Evolutionary conservation across 1,284 basidiomycete species (phyloP).

Genomic region (Naganishia cerealis): DNA sequence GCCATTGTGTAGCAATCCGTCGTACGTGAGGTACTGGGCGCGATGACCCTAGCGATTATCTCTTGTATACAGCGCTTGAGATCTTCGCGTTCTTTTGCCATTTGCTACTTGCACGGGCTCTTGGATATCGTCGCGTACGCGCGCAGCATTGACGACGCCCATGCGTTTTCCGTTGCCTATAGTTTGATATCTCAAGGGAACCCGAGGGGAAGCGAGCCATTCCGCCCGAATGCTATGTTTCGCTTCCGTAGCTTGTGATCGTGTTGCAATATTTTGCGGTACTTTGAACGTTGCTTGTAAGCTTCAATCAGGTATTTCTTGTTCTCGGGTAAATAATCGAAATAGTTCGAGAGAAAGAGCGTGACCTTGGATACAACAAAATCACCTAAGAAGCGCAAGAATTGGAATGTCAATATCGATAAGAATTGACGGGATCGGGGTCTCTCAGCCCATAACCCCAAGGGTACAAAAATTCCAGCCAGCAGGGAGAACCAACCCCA

Average conservation of each 20-base stretch:
- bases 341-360: conserved; percentile 80
- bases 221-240: conserved; percentile 36
- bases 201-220: conserved; percentile 30
- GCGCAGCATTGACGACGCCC: conserved; percentile 58
- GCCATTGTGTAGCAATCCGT: no score
- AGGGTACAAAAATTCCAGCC: no score
- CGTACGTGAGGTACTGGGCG: neutral
- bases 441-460: no score
- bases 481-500: no score
- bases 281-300: conserved; percentile 74
- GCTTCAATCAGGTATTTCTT: conserved; percentile 66
- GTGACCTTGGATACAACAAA: conserved; percentile 83
- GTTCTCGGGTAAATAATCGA: conserved; percentile 70
- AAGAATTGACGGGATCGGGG: no score
- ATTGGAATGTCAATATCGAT: no score
- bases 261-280: conserved; percentile 61
- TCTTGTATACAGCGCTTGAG: conserved; percentile 56
- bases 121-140: conserved; percentile 56
- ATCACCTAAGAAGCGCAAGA: conserved; percentile 60
- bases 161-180: conserved; percentile 57
- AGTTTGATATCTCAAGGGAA: conserved; percentile 39
- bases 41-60: conserved; percentile 48
- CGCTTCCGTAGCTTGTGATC: neutral
- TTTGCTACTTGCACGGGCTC: conserved; percentile 44
- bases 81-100: conserved; percentile 51